Evolutionary conservation across 192 early-diverging fungal species (phyloP), one percentile per base, ranked within the genome.

Genomic region (Podila epigama): DNA sequence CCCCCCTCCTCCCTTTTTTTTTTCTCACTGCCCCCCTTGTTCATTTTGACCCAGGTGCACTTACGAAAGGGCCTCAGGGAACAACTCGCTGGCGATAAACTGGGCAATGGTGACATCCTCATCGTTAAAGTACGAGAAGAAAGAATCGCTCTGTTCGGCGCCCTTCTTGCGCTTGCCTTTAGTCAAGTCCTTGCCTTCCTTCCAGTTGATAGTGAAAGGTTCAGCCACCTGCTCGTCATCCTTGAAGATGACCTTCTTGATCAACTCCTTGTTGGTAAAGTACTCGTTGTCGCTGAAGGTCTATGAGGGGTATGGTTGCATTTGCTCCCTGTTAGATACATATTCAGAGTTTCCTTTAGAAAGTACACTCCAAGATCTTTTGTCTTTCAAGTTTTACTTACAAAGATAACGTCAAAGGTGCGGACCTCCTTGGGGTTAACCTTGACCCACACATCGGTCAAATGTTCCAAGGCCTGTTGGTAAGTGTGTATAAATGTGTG

Each of bases 101-200:
- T 77, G 39, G 48, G 60, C 60, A 27, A 77, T 15, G 34, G 31
- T 41, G 27, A 56, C 37, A 51, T 77, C 73, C 1, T 68, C 66
- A 13, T 77, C 73, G 7, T 37, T 18, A 52, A 77, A 77, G 54
- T 51, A 68, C 2, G 64, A 40, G 66, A 77, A 77, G 73, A 77
- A 77, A 6, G 73, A 77, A n/a, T 58, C 53, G 36, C n/a, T 79
- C 25, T 79, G 71, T 53, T 83, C 84, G 48, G 66, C 70, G 51
- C 63, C 81, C 22, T 82, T 75, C 44, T 81, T 81, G 33, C 61
- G 71, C 50, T 83, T 81, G 18, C 37, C 68, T 72, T 40, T 69
- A 10, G 84, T 85, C 18, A 88, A 75, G 40, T 85, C 77, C 79
- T 85, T 87, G 79, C 79, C 82, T 27, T 82, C 81, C 75, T 88